Conservation (phyloP, 805 yeast species). For the Peterozyma xylosa region DNA sequence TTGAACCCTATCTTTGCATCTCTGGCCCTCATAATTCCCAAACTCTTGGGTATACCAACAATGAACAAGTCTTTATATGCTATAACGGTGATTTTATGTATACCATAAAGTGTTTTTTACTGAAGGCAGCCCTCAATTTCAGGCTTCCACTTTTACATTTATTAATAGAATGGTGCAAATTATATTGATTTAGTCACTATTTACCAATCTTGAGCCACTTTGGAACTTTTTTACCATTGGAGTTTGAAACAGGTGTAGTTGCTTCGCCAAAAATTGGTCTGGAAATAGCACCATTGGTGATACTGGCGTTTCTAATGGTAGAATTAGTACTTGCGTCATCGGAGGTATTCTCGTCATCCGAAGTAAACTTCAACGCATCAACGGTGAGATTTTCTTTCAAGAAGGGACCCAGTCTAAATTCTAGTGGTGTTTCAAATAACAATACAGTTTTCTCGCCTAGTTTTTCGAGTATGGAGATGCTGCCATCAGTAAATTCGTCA, state of each 20-base stretch:
- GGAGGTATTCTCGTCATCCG: not conserved
- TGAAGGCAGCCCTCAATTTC: not conserved
- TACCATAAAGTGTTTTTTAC: not conserved
- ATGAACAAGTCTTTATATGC: not conserved
- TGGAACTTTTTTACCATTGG: conserved; percentile 16
- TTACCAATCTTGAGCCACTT: conserved; percentile 26
- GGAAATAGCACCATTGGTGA: not conserved
- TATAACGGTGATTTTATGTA: not conserved
- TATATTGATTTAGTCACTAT: conserved; percentile 9
- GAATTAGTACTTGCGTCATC: too few species aligned
- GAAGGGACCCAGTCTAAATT: not conserved
- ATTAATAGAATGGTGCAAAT: not conserved
- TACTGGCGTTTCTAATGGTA: too few species aligned
- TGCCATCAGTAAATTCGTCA: not conserved
- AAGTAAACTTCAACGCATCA: not conserved
- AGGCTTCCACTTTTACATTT: not conserved
- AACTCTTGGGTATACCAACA: not conserved
- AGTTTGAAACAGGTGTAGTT: not conserved
- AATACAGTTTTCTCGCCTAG: conserved; percentile 4
- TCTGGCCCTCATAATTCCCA: not conserved
- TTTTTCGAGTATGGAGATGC: not conserved
- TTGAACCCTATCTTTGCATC: not conserved
- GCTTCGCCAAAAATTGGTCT: not conserved
- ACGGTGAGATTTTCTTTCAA: not conserved
- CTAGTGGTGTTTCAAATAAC: not conserved